Conservation (phyloP, 2,329 filamentous ascomycete species). For the Arthroderma sp. region DNA sequence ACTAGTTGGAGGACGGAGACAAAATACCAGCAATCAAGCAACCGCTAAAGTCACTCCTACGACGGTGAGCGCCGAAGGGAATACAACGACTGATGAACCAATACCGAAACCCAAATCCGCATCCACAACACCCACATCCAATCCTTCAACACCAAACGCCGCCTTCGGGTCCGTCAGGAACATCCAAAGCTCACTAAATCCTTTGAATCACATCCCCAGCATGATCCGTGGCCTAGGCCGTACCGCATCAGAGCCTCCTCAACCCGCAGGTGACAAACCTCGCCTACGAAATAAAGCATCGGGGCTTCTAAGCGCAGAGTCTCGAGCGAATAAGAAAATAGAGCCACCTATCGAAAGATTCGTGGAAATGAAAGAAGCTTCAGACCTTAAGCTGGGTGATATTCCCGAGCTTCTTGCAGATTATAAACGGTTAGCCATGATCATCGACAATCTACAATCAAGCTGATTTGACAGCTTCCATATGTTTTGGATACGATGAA, state of each 20-base stretch:
- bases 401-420: conserved; percentile 59
- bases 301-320: background rate
- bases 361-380: conserved; percentile 56
- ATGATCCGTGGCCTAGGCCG: conserved; percentile 67
- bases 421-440: conserved; percentile 57
- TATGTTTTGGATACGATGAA: no score
- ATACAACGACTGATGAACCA: no score
- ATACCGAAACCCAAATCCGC: conserved; percentile 7
- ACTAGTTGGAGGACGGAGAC: conserved; percentile 54
- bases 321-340: conserved; percentile 11
- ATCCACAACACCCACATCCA: conserved; percentile 17
- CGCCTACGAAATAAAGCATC: background rate
- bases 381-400: conserved; percentile 60
- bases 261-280: conserved; percentile 4
- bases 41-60: no score
- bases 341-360: conserved; percentile 59
- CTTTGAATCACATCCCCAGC: conserved; percentile 62
- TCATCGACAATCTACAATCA: conserved; percentile 39
- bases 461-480: no score
- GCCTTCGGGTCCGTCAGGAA: conserved; percentile 72
- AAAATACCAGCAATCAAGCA: background rate
- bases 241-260: conserved; percentile 33
- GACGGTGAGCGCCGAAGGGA: no score
- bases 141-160: conserved; percentile 32
- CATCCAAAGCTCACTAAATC: conserved; percentile 68